Conservation (phyloP, 768 basidiomycete species). For the Heimioporus sp. region DNA sequence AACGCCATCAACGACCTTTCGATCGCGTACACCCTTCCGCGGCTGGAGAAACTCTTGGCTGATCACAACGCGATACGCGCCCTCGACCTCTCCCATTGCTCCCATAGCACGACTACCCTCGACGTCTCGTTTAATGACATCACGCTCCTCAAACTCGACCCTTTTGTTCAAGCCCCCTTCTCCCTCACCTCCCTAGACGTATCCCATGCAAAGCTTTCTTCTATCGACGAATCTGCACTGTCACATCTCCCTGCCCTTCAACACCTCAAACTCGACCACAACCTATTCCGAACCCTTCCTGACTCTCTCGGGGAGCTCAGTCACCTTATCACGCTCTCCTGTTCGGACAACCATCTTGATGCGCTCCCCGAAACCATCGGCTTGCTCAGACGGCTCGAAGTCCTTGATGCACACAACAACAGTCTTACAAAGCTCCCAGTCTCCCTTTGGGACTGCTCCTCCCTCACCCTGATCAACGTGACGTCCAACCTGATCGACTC, state of each 20-base stretch:
- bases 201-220: slow-evolving; percentile 84
- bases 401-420: slow-evolving; percentile 90
- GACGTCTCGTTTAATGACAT: slow-evolving; percentile 89
- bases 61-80: slow-evolving; percentile 84
- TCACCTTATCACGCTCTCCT: slow-evolving; percentile 70
- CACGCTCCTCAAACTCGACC: slow-evolving; percentile 66
- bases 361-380: slow-evolving; percentile 77
- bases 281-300: slow-evolving; percentile 81
- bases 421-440: slow-evolving; percentile 73
- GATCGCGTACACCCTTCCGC: slow-evolving; percentile 64
- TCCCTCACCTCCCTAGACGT: slow-evolving; percentile 79
- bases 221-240: slow-evolving; percentile 72
- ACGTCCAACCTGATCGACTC: slow-evolving; percentile 81
- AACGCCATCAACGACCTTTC: slow-evolving; percentile 81
- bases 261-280: slow-evolving; percentile 77
- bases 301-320: slow-evolving; percentile 76
- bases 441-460: slow-evolving; percentile 81
- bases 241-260: slow-evolving; percentile 71
- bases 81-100: slow-evolving; percentile 75
- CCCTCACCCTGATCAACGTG: slow-evolving; percentile 71
- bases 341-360: slow-evolving; percentile 88
- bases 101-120: slow-evolving; percentile 53
- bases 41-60: slow-evolving; percentile 63
- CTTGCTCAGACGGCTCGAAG: slow-evolving; percentile 66
- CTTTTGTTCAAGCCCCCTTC: slow-evolving; percentile 44